Base-by-base conservation (phyloP, 1,139 yeast genomes). In the Geotrichum bryndzae region DNA sequence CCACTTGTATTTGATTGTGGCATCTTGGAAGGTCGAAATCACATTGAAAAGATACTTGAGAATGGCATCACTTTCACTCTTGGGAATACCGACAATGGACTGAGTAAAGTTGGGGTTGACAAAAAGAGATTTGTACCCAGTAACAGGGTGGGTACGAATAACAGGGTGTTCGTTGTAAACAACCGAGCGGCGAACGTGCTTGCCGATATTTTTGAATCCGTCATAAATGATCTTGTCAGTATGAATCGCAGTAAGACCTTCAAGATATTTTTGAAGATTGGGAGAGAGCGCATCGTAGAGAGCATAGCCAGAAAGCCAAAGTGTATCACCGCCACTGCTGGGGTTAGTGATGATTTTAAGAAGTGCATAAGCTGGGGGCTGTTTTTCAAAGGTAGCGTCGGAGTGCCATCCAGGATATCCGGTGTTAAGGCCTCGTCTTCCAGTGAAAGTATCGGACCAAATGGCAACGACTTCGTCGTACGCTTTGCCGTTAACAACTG, bases 381-480 rank as follows among this genome's bases (percentile, higher is more conserved):
- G 77, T 54, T 73, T 74, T 69, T 79, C 83, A 66, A 79, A 81
- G 45, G 79, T 78, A 68, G 79, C 77, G 64, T 80, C 82, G 13
- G 80, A 73, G 71, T 80, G 83, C 81, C 81, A 79, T 58, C 65
- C 65, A 29, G 69, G 59, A 45, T 55, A 65, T 56, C 46, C 31
- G 64, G 18, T 69, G 61, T 45, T 51, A 65, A 53, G 45, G 3
- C 27, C 3, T n/a, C 22, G 11, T n/a, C 25, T 22, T 4, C 10
- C 6, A 52, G 10, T 23, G 45, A 15, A 10, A 25, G 3, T 3
- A 22, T 55, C 66, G 18, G 65, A 58, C 48, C 66, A 64, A 59
- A 71, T 58, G 66, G 82, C 84, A 62, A 78, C 81, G 87, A 87
- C 84, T 65, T 84, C 79, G 5, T 80, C 80, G 33, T 83, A 72